Conservation (phyloP, 805 yeast genomes). For the Yarrowia sp. region DNA sequence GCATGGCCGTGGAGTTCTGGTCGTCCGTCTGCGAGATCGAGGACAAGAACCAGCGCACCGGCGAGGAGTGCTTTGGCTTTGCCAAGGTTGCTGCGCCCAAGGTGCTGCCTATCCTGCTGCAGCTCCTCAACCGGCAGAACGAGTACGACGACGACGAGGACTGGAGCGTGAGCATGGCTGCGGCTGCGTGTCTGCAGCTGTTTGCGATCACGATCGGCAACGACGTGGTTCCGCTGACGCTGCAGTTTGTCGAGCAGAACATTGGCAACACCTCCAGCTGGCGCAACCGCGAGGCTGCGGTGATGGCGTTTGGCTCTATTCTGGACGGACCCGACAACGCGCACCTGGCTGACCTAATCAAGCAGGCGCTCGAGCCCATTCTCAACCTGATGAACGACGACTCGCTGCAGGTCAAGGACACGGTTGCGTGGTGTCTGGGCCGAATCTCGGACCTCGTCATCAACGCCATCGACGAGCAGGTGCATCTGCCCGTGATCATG, state of each 20-base stretch:
- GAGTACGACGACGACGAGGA: conserved; percentile 89
- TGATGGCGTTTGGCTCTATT: conserved; percentile 98
- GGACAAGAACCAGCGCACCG: conserved; percentile 42
- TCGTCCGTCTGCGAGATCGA: conserved; percentile 99
- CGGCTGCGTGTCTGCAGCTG: conserved; percentile 93
- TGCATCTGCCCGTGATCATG: conserved; percentile 67
- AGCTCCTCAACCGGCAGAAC: conserved; percentile 79
- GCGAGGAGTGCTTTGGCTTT: conserved; percentile 61
- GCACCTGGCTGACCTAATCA: conserved; percentile 63
- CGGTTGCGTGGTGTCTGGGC: conserved; percentile 98
- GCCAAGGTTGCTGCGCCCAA: conserved; percentile 80
- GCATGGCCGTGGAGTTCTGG: conserved; percentile 99
- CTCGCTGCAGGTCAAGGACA: conserved; percentile 83
- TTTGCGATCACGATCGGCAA: conserved; percentile 89
- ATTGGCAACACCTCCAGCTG: conserved; percentile 56
- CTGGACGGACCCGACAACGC: conserved; percentile 87
- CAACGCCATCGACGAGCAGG: conserved; percentile 65
- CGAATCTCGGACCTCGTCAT: conserved; percentile 86
- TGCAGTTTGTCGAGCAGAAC: conserved; percentile 77
- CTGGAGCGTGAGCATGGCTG: conserved; percentile 98
- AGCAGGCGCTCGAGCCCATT: conserved; percentile 81
- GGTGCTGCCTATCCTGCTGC: conserved; percentile 81
- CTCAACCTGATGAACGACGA: conserved; percentile 70
- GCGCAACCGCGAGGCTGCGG: conserved; percentile 95
- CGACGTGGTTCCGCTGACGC: conserved; percentile 79